A percentile compares a stretch with the other conserved stretches of the same genome.
These are phyloP conservation scores for Spinacia oleracea DNA, from an alignment of 179 eudicot genomes.

Conservation along the genomic window DNA sequence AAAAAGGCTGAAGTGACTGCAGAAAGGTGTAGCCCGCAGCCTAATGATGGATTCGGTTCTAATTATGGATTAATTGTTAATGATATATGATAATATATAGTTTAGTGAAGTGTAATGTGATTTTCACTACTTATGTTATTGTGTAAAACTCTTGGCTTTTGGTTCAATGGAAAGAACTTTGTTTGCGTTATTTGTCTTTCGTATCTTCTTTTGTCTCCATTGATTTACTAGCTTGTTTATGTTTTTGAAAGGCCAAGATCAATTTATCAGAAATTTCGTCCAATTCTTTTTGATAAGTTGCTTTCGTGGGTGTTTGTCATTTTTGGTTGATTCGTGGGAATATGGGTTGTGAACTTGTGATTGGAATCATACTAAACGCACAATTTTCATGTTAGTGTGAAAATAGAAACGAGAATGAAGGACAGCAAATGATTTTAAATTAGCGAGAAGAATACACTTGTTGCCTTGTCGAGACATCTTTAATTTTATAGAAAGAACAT, in stretches of 20 bases:
- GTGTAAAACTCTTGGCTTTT: slow-evolving; percentile 21
- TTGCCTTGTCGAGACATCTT: no score
- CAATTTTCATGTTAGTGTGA: no score
- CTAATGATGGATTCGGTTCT: slow-evolving; percentile 28
- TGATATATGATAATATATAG: slow-evolving; percentile 2
- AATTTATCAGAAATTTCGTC: no score
- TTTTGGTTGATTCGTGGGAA: no score
- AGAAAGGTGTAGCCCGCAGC: slow-evolving; percentile 45
- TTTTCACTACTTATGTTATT: background rate
- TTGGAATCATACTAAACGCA: no score
- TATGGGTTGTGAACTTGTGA: no score
- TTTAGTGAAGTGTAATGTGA: slow-evolving; percentile 4
- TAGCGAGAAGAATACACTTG: no score
- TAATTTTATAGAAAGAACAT: no score
- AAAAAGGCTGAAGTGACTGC: slow-evolving; percentile 39
- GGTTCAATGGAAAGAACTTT: slow-evolving; percentile 8
- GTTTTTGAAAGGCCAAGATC: background rate
- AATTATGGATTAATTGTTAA: slow-evolving; percentile 19
- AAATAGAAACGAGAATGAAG: no score
- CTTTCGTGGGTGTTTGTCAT: no score
- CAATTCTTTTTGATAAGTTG: no score
- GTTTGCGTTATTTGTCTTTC: background rate
- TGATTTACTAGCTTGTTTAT: background rate
- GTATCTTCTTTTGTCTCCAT: background rate
- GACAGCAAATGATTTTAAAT: no score